Conservation (phyloP, 768 basidiomycete species). For the Lactarius deliciosus region DNA sequence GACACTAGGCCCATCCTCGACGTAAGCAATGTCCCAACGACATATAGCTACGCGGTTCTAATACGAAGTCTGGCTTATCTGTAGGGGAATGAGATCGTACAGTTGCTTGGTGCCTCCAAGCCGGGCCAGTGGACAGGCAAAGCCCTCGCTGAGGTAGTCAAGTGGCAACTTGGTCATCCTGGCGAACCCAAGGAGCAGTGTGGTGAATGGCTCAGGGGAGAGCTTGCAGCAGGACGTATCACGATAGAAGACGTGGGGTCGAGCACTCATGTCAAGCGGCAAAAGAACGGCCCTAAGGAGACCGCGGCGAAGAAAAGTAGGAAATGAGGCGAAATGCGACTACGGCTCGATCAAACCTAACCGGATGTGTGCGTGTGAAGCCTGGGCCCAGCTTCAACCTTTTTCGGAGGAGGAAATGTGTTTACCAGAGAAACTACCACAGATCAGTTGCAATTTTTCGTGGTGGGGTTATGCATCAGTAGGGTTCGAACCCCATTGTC, state of each 20-base stretch:
- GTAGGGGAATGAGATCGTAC: conserved; percentile 71
- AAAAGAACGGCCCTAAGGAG: conserved; percentile 17
- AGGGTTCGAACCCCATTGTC: not conserved
- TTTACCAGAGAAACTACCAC: no score
- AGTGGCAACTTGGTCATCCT: conserved; percentile 87
- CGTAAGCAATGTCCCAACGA: conserved; percentile 46
- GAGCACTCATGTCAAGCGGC: conserved; percentile 17
- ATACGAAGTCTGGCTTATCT: conserved; percentile 11
- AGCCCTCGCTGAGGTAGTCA: conserved; percentile 62
- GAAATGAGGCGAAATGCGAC: conserved; percentile 7
- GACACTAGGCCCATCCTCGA: conserved; percentile 76
- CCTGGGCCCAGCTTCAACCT: no score
- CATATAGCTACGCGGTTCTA: not conserved
- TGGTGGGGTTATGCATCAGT: not conserved
- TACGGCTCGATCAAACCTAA: not conserved
- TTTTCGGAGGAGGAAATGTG: no score
- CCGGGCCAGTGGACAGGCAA: conserved; percentile 72
- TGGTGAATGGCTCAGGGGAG: conserved; percentile 61
- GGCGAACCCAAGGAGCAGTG: conserved; percentile 65
- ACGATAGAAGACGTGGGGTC: conserved; percentile 32
- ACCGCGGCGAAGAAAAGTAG: conserved; percentile 25
- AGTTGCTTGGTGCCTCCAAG: conserved; percentile 50
- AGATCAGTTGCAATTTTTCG: not conserved
- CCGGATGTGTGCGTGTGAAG: not conserved
- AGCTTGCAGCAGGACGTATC: conserved; percentile 50